Evolutionary conservation across 305 asterid genomes (phyloP), one percentile per base, ranked within the genome.

Genomic region (Nicotiana rustica): DNA sequence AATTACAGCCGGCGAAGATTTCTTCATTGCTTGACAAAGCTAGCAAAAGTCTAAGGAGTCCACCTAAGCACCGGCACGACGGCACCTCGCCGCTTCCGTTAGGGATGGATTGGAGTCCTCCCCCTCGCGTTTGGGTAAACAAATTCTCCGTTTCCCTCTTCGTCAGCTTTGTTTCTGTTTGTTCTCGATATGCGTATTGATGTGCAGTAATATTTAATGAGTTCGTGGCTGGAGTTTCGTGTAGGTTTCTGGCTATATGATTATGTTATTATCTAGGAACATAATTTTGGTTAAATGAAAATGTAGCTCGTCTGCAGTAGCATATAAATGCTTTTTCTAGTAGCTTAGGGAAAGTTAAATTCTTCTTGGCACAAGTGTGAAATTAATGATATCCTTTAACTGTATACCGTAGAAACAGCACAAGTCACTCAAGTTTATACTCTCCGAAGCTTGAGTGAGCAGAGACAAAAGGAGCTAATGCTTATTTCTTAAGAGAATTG

Each of bases 101-200:
- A 17, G 97, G 97, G 77, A 93, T 93, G 97, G 97, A 93, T 83
- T 93, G 97, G 97, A 92, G 94, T 87, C 91, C 92, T 84, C 85
- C 94, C 36, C 97, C 97, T 80, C 80, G 87, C 14, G 77, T 82
- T 82, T 93, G 97, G 97, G 97, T 93, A 91, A 19, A 49, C 8
- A 44, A 5, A 6, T 8, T 44, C 61, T 1, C 49, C 18, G 15
- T 65, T 29, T 65, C 5, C 41, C 2, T 12, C 18, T 65, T 71
- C 10, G 6, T 10, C 61, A 12, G 77, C 33, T 69, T 47, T 69
- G 76, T 17, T 36, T 60, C 13, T 60, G 31, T 60, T 60, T 60
- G 10, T 65, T 71, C 21, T 44, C 15, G 29, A 14, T 21, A 5
- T 65, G 70, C 5, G 70, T 65, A 5, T 65, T 13, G 41, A 71